Evolutionary conservation across 345 rosid species (phyloP), one percentile per base, ranked within the genome.

Genomic region (Hibiscus tridactylites): DNA sequence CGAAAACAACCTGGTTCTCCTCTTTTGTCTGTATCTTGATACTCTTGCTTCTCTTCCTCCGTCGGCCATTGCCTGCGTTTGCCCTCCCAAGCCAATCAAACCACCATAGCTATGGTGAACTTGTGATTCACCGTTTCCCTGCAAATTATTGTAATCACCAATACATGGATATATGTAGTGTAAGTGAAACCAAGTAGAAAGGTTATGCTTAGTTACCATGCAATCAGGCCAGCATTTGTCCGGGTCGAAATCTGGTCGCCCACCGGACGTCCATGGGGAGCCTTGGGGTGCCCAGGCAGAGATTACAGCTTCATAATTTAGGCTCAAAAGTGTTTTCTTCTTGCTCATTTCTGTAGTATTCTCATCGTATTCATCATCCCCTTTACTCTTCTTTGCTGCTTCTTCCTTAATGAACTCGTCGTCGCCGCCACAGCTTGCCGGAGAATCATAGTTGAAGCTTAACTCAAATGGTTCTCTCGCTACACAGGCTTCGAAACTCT

Each of bases 21-120:
- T 71, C 81, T 95, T 95, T 78, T 92, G 97, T 73, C 93, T 81
- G 77, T 95, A 95, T 75, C 97, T 85, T 2, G 87, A 86, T 6
- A 95, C 99, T 60, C 89, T 77, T 12, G 99, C 99, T 69, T 91
- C 93, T 79, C 99, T 76, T 19, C 91, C 96, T 37, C 85, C 87
- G 63, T 86, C 92, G 3, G 59, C 84, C 74, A 73, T 53, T 10
- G 71, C 74, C 16, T 58, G 74, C 15, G 79, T 73, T 13, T 81
- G 77, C 15, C 31, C 44, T 17, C 68, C 80, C 11, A 71, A 39
- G 9, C 80, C 71, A 2, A 28, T 47, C 26, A 24, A 39, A 19
- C 77, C 76, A 4, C 78, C 70, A 8, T 74, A 78, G 3, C 72
- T 56, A 1, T 68, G 72, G 0, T 67, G 72, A 44, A 71, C 8